Conservation (phyloP, 352 stramenopile genomes). For the Peronospora belbahrii region DNA sequence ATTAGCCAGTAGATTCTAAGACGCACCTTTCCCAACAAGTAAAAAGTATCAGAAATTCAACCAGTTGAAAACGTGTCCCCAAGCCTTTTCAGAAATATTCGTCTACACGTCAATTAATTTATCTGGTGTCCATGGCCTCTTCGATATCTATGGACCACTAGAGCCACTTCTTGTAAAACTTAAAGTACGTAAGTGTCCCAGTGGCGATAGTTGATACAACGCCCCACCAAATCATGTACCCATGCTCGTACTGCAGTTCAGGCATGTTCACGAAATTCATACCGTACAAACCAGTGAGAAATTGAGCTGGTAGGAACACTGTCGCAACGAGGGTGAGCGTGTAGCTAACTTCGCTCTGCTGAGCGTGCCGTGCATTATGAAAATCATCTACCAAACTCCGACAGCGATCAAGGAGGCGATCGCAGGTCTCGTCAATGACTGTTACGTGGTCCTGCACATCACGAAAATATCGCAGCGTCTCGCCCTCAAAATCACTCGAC, state of each 20-base stretch:
- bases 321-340: conserved; percentile 75
- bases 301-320: conserved; percentile 78
- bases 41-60: neutral
- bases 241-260: conserved; percentile 63
- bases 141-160: conserved; percentile 14
- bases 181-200: conserved; percentile 48
- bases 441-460: conserved; percentile 82
- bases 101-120: conserved; percentile 7
- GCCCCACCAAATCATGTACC: conserved; percentile 79
- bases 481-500: conserved; percentile 59
- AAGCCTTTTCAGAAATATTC: neutral
- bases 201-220: conserved; percentile 42
- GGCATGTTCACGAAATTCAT: conserved; percentile 89
- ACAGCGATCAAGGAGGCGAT: conserved; percentile 69
- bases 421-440: conserved; percentile 73
- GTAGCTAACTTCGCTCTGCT: conserved; percentile 75
- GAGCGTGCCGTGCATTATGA: conserved; percentile 49
- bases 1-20: neutral
- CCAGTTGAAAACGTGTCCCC: neutral
- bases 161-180: conserved; percentile 71
- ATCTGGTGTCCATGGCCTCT: neutral
- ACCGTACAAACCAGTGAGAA: conserved; percentile 82
- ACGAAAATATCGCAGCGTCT: conserved; percentile 72
- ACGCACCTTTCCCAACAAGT: neutral
- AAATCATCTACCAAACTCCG: conserved; percentile 57